Evolutionary conservation across 1,284 basidiomycete species (phyloP), one percentile per base, ranked within the genome.

Genomic region (Tilletia walkeri): DNA sequence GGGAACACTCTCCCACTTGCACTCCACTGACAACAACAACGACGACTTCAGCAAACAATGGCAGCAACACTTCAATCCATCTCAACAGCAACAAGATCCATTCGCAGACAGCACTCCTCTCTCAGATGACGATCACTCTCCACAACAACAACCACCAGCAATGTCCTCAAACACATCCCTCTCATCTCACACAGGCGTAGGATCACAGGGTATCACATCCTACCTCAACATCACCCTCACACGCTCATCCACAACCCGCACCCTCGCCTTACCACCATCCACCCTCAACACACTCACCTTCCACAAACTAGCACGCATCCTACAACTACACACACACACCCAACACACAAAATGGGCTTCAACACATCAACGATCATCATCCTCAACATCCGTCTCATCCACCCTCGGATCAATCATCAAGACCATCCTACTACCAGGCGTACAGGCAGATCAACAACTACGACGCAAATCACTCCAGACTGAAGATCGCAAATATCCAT

Each of bases 141-240:
- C 3, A 45, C 41, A 45, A 7, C 41, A 45, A 14, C 41, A 1
- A 45, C 41, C 41, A 45, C 41, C 41, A 45, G 41, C 41, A 45
- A 45, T 14, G 14, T 14, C 41, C 1, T 7, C 41, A 45, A 53
- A 53, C 50, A 24, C 50, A 6, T 9, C 50, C 10, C 50, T 53
- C 50, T 53, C 50, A 10, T 53, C 50, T 18, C 50, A 12, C 18
- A 53, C 18, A 18, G 50, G 50, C 50, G 50, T 53, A 18, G 50
- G 50, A 18, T 10, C 50, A n/a, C 18, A 53, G 20, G 50, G 50
- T 1, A 53, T 53, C 50, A 18, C 50, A 1, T 10, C 12, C 7
- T 53, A 53, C 20, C 50, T 53, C 50, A 53, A 53, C 20, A 10
- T 53, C 50, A n/a, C 50, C 6, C 12, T 53, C 50, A 53, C 50